Evolutionary conservation across 1,284 basidiomycete species (phyloP).

Genomic region (Puccinia novopanici): DNA sequence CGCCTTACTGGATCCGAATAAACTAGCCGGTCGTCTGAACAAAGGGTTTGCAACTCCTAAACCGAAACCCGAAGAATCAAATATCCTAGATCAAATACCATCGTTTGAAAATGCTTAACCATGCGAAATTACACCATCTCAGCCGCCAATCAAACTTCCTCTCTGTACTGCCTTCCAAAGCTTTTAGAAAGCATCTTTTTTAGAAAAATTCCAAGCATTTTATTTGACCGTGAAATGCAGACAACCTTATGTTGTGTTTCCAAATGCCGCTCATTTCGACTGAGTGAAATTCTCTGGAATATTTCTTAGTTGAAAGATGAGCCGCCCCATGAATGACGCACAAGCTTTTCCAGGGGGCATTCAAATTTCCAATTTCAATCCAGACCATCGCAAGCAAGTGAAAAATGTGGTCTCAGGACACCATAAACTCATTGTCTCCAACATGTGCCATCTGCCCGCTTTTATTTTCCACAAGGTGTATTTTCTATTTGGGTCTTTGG

Average conservation of each 20-base stretch:
- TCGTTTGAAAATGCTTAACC: constrained; percentile 17
- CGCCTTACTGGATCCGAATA: constrained; percentile 38
- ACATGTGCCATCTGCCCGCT: too few species aligned
- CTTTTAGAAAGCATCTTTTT: neutral
- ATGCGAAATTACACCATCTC: neutral
- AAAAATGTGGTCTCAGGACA: too few species aligned
- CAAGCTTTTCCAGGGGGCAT: too few species aligned
- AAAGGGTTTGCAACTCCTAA: neutral
- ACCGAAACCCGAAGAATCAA: constrained; percentile 7
- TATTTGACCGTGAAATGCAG: neutral
- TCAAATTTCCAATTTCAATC: too few species aligned
- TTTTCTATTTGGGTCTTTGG: too few species aligned
- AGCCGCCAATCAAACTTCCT: neutral
- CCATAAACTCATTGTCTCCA: too few species aligned
- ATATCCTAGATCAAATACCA: constrained; percentile 14
- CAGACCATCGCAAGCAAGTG: too few species aligned
- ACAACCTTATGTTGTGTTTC: neutral
- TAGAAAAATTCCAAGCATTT: neutral
- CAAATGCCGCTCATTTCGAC: neutral
- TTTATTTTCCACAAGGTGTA: too few species aligned
- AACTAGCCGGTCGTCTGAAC: constrained; percentile 27
- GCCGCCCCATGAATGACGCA: too few species aligned
- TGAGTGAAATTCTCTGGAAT: neutral
- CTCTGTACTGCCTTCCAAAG: neutral
- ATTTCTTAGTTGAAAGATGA: neutral